Percentiles rank a stretch among this genome's conserved stretches.
Evolutionary conservation across 495 filamentous ascomycete genomes (phyloP).

Genomic region (Eremomyces bilateralis): DNA sequence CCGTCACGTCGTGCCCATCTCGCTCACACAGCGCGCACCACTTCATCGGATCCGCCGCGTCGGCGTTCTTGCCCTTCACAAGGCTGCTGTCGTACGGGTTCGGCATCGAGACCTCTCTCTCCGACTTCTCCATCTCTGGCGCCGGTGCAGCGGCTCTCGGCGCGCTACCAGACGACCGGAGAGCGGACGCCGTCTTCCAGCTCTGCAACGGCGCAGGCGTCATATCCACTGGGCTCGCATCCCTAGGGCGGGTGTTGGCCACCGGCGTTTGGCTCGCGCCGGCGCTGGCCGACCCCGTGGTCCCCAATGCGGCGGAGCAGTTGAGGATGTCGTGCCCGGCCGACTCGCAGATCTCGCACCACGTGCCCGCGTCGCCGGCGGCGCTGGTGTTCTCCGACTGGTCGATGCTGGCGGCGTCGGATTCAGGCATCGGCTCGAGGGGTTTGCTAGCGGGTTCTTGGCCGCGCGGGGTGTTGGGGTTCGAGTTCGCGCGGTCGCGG

Average conservation of each 20-base stretch:
- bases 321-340: slow-evolving; percentile 85
- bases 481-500: too few relatives aligned
- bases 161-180: slow-evolving; percentile 1
- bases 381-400: background rate
- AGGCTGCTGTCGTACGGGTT: slow-evolving; percentile 8
- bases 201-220: background rate
- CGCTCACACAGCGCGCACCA: slow-evolving; percentile 97
- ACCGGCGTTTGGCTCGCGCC: slow-evolving; percentile 3
- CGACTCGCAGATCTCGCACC: slow-evolving; percentile 93
- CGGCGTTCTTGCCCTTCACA: slow-evolving; percentile 47
- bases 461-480: slow-evolving; percentile 2
- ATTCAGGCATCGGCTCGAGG: slow-evolving; percentile 42
- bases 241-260: slow-evolving; percentile 10
- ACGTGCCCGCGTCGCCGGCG: slow-evolving; percentile 41
- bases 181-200: background rate
- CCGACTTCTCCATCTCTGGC: slow-evolving; percentile 19
- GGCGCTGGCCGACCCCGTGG: slow-evolving; percentile 6
- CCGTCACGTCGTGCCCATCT: slow-evolving; percentile 87
- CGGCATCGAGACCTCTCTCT: too few relatives aligned
- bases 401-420: slow-evolving; percentile 49
- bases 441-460: background rate
- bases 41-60: slow-evolving; percentile 57
- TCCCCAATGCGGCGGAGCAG: slow-evolving; percentile 50
- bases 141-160: slow-evolving; percentile 18
- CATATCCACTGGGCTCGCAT: background rate